phyloP scores from a whole-genome alignment of 2,329 filamentous ascomycete species.

The Aspergillus pseudotamarii region DNA sequence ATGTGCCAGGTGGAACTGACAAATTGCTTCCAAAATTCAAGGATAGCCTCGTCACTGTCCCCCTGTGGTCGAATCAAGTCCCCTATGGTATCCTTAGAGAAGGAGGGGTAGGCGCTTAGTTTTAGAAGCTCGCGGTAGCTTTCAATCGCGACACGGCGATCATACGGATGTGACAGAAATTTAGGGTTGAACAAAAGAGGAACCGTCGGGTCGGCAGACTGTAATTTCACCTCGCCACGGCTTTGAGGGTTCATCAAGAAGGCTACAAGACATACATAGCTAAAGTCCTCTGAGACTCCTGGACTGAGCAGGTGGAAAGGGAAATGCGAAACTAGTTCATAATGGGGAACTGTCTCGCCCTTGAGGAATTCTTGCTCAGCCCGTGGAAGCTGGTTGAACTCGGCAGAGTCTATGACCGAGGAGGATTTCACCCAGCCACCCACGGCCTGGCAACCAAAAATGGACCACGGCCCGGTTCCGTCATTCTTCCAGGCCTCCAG shows the following conservation, averaged over 20 bases:
- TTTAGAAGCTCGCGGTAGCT: constrained; percentile 47
- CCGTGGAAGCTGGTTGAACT: constrained; percentile 55
- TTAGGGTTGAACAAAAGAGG: constrained; percentile 58
- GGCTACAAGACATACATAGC: constrained; percentile 49
- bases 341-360: constrained; percentile 58
- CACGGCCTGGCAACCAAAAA: constrained; percentile 30
- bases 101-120: constrained; percentile 47
- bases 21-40: constrained; percentile 50
- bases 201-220: constrained; percentile 54
- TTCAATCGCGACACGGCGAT: constrained; percentile 55
- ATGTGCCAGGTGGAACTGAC: constrained; percentile 57
- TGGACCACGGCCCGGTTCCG: constrained; percentile 40
- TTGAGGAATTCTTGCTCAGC: constrained; percentile 49
- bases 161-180: constrained; percentile 58
- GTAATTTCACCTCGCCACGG: constrained; percentile 55
- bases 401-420: constrained; percentile 41
- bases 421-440: constrained; percentile 49
- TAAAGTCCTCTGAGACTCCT: constrained; percentile 40
- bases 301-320: constrained; percentile 48
- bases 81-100: constrained; percentile 47
- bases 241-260: constrained; percentile 60
- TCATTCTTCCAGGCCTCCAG: constrained; percentile 53
- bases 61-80: not conserved
- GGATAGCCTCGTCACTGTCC: constrained; percentile 54
- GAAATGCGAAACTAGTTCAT: constrained; percentile 56